Evolutionary conservation across 495 filamentous ascomycete species (phyloP), one percentile per base, ranked within the genome.

Genomic region (Arthonia radiata): DNA sequence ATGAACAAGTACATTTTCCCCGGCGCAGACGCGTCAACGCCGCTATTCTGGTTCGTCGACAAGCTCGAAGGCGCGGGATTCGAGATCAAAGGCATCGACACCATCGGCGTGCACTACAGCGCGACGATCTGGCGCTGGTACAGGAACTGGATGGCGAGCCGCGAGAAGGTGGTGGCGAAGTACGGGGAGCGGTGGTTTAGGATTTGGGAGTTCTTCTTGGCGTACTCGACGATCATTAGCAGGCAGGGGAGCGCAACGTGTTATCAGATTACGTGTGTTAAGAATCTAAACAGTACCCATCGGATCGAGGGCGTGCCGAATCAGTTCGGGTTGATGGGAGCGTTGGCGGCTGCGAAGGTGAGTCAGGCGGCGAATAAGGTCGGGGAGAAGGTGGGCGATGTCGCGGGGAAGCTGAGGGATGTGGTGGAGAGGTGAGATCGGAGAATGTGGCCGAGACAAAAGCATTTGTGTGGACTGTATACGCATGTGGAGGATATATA

Each of bases 181-280:
- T 97, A 94, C 46, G 86, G 86, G 36, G 72, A 74, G 36, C 57
- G 76, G 37, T 97, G 86, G 86, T 97, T 80, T 62, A 69, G 82
- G 49, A 89, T 94, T 47, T 97, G 86, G 86, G 83, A 94, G 47
- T 93, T 67, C 59, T 97, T 97, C 71, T 69, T 97, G 36, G 79
- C 89, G 28, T 73, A 66, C 41, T 79, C 80, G 2, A 91, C 79
- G 41, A 94, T 97, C 51, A 68, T 71, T 45, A 81, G 83, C 16
- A 72, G 86, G 40, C 86, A 97, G 52, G 86, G 86, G 32, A 61
- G 59, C 38, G 89, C 86, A 26, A 82, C 81, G 23, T 94, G 89
- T 64, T 97, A 73, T 57, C 89, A 94, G 57, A 81, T 97, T 47
- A 74, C 66, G 11, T 51, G 89, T 26, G 78, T 92, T 49, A 97